phyloP scores from a whole-genome alignment of 352 stramenopile species.

The Plasmopara muralis region DNA sequence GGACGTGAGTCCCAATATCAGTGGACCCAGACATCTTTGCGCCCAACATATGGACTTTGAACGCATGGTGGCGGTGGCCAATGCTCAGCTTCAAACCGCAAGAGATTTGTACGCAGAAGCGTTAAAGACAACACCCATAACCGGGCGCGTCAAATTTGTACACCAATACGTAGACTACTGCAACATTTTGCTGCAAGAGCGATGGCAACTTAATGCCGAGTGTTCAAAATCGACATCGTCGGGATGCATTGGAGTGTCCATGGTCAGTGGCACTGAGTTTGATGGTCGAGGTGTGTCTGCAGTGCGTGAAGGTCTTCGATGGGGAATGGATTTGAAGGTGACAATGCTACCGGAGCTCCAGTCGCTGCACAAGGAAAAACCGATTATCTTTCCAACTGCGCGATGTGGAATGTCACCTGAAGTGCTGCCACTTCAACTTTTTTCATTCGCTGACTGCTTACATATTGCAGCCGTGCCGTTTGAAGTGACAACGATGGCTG shows the following conservation, averaged over 20 bases:
- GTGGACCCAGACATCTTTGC: constrained; percentile 49
- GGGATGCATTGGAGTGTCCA: constrained; percentile 77
- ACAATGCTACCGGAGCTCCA: constrained; percentile 74
- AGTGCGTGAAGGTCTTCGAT: constrained; percentile 63
- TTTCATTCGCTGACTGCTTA: constrained; percentile 48
- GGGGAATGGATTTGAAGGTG: constrained; percentile 60
- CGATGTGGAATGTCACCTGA: constrained; percentile 66
- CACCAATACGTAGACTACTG: constrained; percentile 81
- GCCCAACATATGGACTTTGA: constrained; percentile 77
- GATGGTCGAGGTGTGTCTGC: constrained; percentile 56
- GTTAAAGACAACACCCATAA: constrained; percentile 24
- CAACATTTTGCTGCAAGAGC: constrained; percentile 46
- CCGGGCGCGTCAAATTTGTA: constrained; percentile 38
- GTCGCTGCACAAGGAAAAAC: constrained; percentile 69
- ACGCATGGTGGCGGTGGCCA: constrained; percentile 71
- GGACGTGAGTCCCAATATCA: constrained; percentile 91
- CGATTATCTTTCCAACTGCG: constrained; percentile 69
- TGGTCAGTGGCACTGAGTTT: constrained; percentile 76
- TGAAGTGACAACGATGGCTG: constrained; percentile 81
- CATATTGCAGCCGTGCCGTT: constrained; percentile 72
- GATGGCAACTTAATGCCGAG: constrained; percentile 67
- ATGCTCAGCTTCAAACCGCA: constrained; percentile 62
- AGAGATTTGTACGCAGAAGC: constrained; percentile 52
- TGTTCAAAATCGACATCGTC: constrained; percentile 61
- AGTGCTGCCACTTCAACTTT: constrained; percentile 66